These are phyloP conservation scores for Emydomyces testavorans DNA, from an alignment of 2,329 filamentous ascomycete species.

Conservation along the genomic window DNA sequence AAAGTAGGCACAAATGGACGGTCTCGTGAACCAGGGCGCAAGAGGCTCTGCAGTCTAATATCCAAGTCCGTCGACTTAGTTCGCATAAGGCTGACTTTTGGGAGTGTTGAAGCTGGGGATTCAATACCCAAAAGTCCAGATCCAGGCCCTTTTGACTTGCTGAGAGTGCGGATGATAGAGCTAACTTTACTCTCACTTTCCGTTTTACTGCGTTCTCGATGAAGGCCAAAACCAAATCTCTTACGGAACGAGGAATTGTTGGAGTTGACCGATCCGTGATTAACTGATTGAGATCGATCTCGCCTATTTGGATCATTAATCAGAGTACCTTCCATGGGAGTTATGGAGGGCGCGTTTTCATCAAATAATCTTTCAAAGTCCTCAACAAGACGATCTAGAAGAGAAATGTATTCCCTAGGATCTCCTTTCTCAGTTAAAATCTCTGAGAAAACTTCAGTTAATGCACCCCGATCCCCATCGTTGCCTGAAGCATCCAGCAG, in stretches of 20 bases:
- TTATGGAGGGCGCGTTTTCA: conserved; percentile 41
- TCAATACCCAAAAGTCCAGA: conserved; percentile 44
- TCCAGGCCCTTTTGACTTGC: conserved; percentile 57
- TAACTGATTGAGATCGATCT: conserved; percentile 48
- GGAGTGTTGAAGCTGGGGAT: conserved; percentile 46
- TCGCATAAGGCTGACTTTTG: conserved; percentile 54
- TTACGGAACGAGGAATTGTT: conserved; percentile 76
- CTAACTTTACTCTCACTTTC: conserved; percentile 57
- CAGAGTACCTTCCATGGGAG: conserved; percentile 32
- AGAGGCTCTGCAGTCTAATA: conserved; percentile 34
- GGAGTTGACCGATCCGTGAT: conserved; percentile 66
- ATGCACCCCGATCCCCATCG: conserved; percentile 75
- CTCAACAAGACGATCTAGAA: conserved; percentile 78
- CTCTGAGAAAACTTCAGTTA: conserved; percentile 83
- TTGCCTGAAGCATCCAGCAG: conserved; percentile 81
- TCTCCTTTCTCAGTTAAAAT: conserved; percentile 66
- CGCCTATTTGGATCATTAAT: conserved; percentile 50
- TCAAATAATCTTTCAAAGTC: conserved; percentile 85
- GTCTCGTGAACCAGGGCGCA: conserved; percentile 47
- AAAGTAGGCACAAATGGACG: conserved; percentile 39
- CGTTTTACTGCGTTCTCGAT: conserved; percentile 67
- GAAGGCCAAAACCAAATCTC: conserved; percentile 70
- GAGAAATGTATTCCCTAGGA: conserved; percentile 72
- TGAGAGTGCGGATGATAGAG: conserved; percentile 77
- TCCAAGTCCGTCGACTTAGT: conserved; percentile 70